These are phyloP conservation scores for Cytauxzoon felis DNA, from an alignment of 169 alveolate species.

Conservation along the genomic window DNA sequence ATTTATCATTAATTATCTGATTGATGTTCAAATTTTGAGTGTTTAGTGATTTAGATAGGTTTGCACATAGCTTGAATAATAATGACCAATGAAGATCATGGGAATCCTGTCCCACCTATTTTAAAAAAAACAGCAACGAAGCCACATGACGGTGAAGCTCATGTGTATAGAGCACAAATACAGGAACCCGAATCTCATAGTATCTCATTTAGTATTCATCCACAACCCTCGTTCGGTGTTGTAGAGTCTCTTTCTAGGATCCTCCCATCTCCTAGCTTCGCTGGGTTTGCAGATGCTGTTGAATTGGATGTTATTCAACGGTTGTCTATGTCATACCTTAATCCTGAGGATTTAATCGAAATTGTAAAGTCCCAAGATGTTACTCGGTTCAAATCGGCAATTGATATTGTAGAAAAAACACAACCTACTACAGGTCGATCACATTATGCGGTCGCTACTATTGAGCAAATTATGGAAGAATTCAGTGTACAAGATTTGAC, in stretches of 20 bases:
- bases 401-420: conserved; percentile 36
- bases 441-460: conserved; percentile 62
- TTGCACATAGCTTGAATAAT: too few species aligned
- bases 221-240: too few species aligned
- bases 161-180: neutral
- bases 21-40: too few species aligned
- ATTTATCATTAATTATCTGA: too few species aligned
- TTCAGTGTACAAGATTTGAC: conserved; percentile 69
- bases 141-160: neutral
- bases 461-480: conserved; percentile 70
- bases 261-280: conserved; percentile 29
- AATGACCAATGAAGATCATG: too few species aligned
- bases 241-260: conserved; percentile 8
- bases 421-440: conserved; percentile 71
- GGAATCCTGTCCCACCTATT: too few species aligned
- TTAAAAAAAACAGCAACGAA: neutral
- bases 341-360: conserved; percentile 53
- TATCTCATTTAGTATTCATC: too few species aligned
- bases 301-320: conserved; percentile 41
- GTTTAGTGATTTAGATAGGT: too few species aligned
- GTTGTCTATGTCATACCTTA: conserved; percentile 41
- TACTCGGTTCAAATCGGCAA: conserved; percentile 61
- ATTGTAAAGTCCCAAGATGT: conserved; percentile 40
- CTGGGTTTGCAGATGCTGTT: conserved; percentile 54
- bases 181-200: too few species aligned